phyloP scores from a whole-genome alignment of 805 yeast species.

The Kazachstania kunashirensis region DNA sequence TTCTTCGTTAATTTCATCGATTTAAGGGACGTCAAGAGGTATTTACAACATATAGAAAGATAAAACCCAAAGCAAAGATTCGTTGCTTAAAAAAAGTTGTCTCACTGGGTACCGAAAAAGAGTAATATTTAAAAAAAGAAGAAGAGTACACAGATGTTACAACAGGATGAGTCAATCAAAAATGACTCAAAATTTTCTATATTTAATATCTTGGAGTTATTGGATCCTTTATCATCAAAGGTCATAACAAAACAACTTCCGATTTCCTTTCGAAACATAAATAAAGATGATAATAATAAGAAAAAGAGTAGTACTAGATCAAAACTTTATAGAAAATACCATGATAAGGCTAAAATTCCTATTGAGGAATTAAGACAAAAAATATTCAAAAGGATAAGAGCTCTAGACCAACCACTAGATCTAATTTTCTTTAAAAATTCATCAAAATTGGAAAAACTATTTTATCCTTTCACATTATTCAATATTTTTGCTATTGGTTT shows the following conservation, averaged over 20 bases:
- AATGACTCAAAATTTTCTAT: slow-evolving; percentile 8
- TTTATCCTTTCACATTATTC: slow-evolving; percentile 65
- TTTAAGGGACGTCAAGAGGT: too few species aligned
- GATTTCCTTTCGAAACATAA: not conserved
- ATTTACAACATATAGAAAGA: too few species aligned
- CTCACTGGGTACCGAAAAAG: too few species aligned
- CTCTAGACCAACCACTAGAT: slow-evolving; percentile 22
- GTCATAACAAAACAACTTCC: slow-evolving; percentile 12
- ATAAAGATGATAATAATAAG: not conserved
- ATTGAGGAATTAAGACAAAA: slow-evolving; percentile 19
- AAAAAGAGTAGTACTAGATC: not conserved
- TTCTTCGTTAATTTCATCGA: too few species aligned
- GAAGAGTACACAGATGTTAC: too few species aligned
- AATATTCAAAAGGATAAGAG: slow-evolving; percentile 16
- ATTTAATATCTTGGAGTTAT: slow-evolving; percentile 18
- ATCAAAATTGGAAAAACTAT: slow-evolving; percentile 61
- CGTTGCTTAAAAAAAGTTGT: too few species aligned
- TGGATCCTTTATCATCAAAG: slow-evolving; percentile 26
- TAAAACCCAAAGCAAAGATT: too few species aligned
- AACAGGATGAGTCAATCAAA: not conserved
- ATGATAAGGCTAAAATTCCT: slow-evolving; percentile 13
- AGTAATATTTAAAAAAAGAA: too few species aligned
- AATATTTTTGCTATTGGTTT: slow-evolving; percentile 63
- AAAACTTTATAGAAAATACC: slow-evolving; percentile 4
- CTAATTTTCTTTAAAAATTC: slow-evolving; percentile 31